A percentile compares a stretch with the other conserved stretches of the same genome.
Evolutionary conservation across 306 rosid species (phyloP).

Genomic region (Canavalia gladiata): DNA sequence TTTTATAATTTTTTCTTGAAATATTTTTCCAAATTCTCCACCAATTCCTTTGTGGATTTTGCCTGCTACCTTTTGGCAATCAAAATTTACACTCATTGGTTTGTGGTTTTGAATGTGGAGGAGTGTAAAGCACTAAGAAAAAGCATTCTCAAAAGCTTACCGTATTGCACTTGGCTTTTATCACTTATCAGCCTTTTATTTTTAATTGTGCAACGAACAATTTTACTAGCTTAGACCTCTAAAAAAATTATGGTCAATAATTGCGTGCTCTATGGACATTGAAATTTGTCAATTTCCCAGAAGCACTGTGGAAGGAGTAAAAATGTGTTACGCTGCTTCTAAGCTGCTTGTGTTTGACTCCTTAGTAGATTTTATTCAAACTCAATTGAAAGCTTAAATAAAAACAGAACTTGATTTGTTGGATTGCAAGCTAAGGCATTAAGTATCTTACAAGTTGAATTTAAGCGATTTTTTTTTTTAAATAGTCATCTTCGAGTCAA

Average conservation of each 20-base stretch:
- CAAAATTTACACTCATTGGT: constrained; percentile 44
- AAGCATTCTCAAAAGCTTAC: constrained; percentile 38
- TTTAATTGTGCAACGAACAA: constrained; percentile 31
- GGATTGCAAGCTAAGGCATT: constrained; percentile 33
- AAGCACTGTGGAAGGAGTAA: constrained; percentile 4
- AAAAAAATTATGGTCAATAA: constrained; percentile 20
- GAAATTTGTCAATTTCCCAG: constrained; percentile 7
- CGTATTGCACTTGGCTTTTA: constrained; percentile 45
- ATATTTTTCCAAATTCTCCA: not conserved
- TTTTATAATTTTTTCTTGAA: not conserved
- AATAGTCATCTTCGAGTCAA: constrained; percentile 1
- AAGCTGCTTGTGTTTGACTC: constrained; percentile 26
- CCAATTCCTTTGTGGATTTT: constrained; percentile 31
- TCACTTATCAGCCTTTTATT: constrained; percentile 24
- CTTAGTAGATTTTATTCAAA: constrained; percentile 14
- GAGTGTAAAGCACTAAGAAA: constrained; percentile 56
- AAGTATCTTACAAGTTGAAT: constrained; percentile 13
- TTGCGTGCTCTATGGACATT: not conserved
- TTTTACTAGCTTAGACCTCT: constrained; percentile 15
- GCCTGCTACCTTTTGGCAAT: constrained; percentile 49
- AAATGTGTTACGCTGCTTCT: constrained; percentile 27
- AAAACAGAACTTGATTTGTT: constrained; percentile 15
- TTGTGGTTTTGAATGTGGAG: constrained; percentile 34
- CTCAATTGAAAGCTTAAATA: constrained; percentile 9
- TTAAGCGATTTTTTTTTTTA: not conserved